These are phyloP conservation scores for Alternaria sp. DNA, from an alignment of 2,329 filamentous ascomycete genomes.

Conservation along the genomic window DNA sequence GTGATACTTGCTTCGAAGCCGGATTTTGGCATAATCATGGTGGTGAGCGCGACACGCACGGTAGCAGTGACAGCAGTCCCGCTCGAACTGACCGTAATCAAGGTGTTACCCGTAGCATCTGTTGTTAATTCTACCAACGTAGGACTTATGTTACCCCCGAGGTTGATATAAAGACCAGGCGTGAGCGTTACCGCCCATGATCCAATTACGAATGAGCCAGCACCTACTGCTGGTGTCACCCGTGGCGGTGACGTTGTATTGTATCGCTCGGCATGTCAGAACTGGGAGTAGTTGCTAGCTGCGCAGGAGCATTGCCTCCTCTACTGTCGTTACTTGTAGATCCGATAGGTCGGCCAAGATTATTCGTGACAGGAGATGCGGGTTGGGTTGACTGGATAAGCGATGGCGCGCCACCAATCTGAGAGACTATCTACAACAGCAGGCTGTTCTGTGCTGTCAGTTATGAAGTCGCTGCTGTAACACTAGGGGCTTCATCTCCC, in stretches of 20 bases:
- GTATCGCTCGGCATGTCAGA: conserved; percentile 4
- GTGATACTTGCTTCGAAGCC: conserved; percentile 38
- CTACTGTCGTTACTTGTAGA: background rate
- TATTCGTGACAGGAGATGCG: background rate
- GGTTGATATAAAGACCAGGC: conserved; percentile 38
- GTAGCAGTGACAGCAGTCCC: conserved; percentile 41
- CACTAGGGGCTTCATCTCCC: background rate
- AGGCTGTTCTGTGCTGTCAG: conserved; percentile 23
- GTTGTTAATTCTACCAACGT: conserved; percentile 40
- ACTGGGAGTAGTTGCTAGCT: conserved; percentile 5
- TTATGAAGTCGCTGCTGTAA: conserved; percentile 4
- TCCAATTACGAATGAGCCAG: conserved; percentile 29
- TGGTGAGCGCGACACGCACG: conserved; percentile 30
- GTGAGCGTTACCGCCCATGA: conserved; percentile 35
- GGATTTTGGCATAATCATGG: conserved; percentile 29
- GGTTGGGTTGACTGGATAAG: conserved; percentile 16
- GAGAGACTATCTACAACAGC: conserved; percentile 29
- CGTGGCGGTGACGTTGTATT: conserved; percentile 2
- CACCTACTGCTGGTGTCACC: conserved; percentile 9
- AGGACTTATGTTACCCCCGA: conserved; percentile 24
- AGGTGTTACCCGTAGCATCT: conserved; percentile 34
- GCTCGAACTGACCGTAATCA: conserved; percentile 40
- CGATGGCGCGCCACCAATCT: conserved; percentile 21
- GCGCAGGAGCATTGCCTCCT: background rate
- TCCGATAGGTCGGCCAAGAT: background rate